Base-by-base conservation (phyloP, 768 basidiomycete genomes). In the Phaeotremella skinneri region DNA sequence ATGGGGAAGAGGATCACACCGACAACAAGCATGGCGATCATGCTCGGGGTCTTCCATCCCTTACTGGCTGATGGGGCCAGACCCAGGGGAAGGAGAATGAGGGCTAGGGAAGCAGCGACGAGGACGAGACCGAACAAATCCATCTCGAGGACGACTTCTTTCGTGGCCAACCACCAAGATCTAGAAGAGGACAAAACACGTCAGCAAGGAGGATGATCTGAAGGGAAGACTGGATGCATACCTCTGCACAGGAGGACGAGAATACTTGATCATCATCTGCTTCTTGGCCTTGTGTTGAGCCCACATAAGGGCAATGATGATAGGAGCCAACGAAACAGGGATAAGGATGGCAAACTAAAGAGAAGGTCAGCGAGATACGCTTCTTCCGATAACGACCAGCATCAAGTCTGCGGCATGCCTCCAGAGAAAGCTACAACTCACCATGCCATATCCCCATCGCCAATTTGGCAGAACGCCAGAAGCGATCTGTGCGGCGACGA, bases 401-500 rank as follows among this genome's bases (percentile, higher is more conserved):
- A 17, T 55, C 58, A 43, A 23, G 37, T 17, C 14, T 21, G 27
- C 2, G 5, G 27, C 26, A 31, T 21, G 26, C 23, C 45, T 9
- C 4, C 37, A 4, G 27, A 11, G 26, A 25, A 16, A 7, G 17
- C 4, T 13, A 7, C 25, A 21, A 55, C 60, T 13, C 21, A 67
- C 66, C 75, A 78, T 75, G 26, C 66, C 77, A 66, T 80, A 79
- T 26, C 79, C 80, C 77, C 78, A 80, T 68, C 78, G 65, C 64
- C 70, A 65, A 48, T 76, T 70, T 9, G 74, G 72, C 14, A 76
- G 56, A 30, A 76, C 64, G 17, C 63, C 66, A 23, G 74, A 62
- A 2, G 73, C 74, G 42, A 80, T 78, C 57, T 79, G 76, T 7
- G 78, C 73, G 0, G 76, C 66, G 25, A 80, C 71, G 49, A 80